Conservation (phyloP, 768 basidiomycete species). For the Mycena belliarum region DNA sequence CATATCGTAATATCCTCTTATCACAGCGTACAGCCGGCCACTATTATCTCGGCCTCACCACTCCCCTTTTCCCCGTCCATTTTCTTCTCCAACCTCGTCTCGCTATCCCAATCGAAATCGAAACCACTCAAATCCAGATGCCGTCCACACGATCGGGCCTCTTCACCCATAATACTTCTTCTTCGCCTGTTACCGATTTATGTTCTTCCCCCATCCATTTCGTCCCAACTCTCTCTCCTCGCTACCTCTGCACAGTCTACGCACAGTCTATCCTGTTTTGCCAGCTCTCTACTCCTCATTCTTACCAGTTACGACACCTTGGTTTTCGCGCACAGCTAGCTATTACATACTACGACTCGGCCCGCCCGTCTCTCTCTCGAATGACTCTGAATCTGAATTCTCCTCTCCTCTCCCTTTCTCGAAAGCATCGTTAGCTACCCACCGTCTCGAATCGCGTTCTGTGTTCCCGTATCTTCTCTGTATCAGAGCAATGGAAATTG, state of each 20-base stretch:
- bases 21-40: slow-evolving; percentile 11
- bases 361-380: neutral
- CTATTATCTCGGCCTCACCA: slow-evolving; percentile 7
- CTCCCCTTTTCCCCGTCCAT: neutral
- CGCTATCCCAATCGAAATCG: slow-evolving; percentile 14
- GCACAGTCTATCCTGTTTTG: slow-evolving; percentile 21
- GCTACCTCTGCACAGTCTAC: slow-evolving; percentile 14
- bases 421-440: slow-evolving; percentile 3
- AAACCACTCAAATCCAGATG: neutral
- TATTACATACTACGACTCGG: slow-evolving; percentile 11
- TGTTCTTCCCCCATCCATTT: neutral
- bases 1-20: slow-evolving; percentile 16
- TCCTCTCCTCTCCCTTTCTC: neutral
- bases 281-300: slow-evolving; percentile 17
- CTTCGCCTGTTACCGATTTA: neutral
- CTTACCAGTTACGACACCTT: slow-evolving; percentile 3
- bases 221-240: slow-evolving; percentile 15
- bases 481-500: neutral
- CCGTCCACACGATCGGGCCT: neutral
- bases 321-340: slow-evolving; percentile 21
- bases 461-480: neutral
- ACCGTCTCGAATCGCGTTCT: slow-evolving; percentile 17
- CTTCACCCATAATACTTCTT: neutral
- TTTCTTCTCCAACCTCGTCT: slow-evolving; percentile 3
- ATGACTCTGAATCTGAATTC: neutral